Percentiles rank a stretch among this genome's conserved stretches.
phyloP scores from a whole-genome alignment of 2,329 filamentous ascomycete genomes.

The Trichophaea hybrida region DNA sequence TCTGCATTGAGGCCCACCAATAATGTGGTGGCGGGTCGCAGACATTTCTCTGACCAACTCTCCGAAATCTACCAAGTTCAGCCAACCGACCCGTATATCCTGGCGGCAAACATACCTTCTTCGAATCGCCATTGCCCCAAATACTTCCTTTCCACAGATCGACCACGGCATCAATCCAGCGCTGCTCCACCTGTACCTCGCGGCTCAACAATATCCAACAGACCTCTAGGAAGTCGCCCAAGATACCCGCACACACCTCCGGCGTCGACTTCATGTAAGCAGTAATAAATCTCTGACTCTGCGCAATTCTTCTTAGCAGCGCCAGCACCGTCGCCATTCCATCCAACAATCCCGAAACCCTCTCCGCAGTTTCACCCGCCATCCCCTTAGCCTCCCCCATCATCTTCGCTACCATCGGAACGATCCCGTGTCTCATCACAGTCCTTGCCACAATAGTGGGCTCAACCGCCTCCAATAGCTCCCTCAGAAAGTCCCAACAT shows the following conservation, averaged over 20 bases:
- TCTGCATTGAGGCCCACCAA: constrained; percentile 2
- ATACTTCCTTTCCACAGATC: constrained; percentile 20
- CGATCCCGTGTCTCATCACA: constrained; percentile 18
- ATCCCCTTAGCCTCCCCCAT: constrained; percentile 1
- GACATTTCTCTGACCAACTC: constrained; percentile 20
- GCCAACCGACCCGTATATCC: not conserved
- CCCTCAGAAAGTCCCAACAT: constrained; percentile 18
- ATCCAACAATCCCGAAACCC: not conserved
- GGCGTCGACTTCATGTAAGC: not conserved
- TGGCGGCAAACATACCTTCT: constrained; percentile 14
- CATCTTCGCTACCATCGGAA: constrained; percentile 15
- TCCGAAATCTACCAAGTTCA: constrained; percentile 13
- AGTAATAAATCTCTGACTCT: not conserved
- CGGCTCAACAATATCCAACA: constrained; percentile 3
- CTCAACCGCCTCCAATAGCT: constrained; percentile 7
- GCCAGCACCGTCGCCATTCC: not conserved
- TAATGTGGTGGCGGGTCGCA: constrained; percentile 12
- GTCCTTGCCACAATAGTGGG: constrained; percentile 1
- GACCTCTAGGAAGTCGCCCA: constrained; percentile 19
- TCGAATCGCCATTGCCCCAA: constrained; percentile 19
- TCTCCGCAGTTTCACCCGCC: not conserved
- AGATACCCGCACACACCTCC: not conserved
- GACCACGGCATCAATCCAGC: constrained; percentile 10
- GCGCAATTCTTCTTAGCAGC: not conserved
- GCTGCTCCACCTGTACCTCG: constrained; percentile 1